Evolutionary conservation across 768 basidiomycete species (phyloP), one percentile per base, ranked within the genome.

Genomic region (Myochromella boudieri): DNA sequence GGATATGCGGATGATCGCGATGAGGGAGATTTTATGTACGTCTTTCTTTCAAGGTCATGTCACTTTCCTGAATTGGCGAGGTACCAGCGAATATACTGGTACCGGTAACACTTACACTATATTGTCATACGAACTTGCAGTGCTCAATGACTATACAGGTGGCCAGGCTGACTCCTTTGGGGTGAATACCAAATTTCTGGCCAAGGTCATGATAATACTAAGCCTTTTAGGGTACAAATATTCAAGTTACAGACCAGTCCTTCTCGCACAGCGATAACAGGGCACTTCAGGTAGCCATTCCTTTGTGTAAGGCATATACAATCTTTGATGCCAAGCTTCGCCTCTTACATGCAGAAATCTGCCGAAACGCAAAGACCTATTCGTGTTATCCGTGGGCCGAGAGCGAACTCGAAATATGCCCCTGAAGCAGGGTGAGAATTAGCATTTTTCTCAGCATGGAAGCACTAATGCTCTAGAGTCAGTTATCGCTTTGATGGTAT

Each of bases 401-500:
- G 61, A 27, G 21, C 47, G 9, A 20, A 55, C 1, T 70, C 70
- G 0, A 37, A 41, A 25, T 76, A 63, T 49, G 71, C 71, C 1
- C 72, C 72, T 15, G 27, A 21, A 14, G 11, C 48, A 40, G 71
- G 70, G 64, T 71, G 53, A 36, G 60, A 17, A 25, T 1, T 3
- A 25, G n/a, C 15, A 2, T 32, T 29, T 45, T 39, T 37, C 4
- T 42, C 17, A 32, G 20, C 34, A 10, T 11, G 1, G 8, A 3
- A 14, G 8, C 9, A 44, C 41, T 39, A 25, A 34, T 39, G 29
- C 26, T 18, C 18, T 45, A 39, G 26, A 3, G 28, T 6, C 37
- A 71, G 70, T 6, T 71, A 69, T 44, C 71, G 72, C 10, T 76
- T 73, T 44, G 72, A 74, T 47, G 72, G 74, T 10, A 60, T 74